Percentiles rank a stretch among this genome's conserved stretches.
These are phyloP conservation scores for Aspergillus quadricinctus DNA, from an alignment of 2,329 filamentous ascomycete genomes.

Conservation along the genomic window DNA sequence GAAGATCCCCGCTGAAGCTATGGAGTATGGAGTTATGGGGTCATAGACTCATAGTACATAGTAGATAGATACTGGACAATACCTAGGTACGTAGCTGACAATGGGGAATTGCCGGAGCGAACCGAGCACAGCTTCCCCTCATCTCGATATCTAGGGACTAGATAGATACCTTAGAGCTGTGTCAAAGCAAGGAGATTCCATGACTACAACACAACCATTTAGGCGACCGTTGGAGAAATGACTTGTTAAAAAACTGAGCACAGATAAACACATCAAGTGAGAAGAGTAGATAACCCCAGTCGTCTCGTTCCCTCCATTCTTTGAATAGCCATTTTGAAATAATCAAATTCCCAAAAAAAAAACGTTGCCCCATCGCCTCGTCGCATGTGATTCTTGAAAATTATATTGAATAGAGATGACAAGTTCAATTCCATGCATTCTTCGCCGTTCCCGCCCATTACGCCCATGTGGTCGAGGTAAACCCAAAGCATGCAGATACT, in stretches of 20 bases:
- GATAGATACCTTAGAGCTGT: too few species aligned
- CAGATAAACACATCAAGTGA: background rate
- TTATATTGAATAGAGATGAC: background rate
- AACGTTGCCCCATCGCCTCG: background rate
- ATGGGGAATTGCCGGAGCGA: background rate
- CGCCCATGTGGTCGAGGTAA: background rate
- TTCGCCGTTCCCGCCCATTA: background rate
- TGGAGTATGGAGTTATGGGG: background rate
- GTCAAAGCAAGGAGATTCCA: background rate
- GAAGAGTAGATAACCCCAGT: background rate
- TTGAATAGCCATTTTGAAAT: background rate
- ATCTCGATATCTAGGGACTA: background rate
- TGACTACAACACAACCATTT: background rate
- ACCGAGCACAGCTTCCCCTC: background rate
- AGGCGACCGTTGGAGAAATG: background rate
- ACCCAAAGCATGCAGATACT: constrained; percentile 1
- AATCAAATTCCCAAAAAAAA: background rate
- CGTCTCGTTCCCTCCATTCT: background rate
- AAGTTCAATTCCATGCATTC: background rate
- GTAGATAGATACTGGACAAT: too few species aligned
- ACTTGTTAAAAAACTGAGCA: background rate
- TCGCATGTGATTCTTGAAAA: background rate
- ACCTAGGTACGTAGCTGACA: too few species aligned
- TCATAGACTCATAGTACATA: too few species aligned
- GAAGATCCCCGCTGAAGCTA: background rate